Conservation (phyloP, 176 grass and related monocot species). For the Zizania latifolia region DNA sequence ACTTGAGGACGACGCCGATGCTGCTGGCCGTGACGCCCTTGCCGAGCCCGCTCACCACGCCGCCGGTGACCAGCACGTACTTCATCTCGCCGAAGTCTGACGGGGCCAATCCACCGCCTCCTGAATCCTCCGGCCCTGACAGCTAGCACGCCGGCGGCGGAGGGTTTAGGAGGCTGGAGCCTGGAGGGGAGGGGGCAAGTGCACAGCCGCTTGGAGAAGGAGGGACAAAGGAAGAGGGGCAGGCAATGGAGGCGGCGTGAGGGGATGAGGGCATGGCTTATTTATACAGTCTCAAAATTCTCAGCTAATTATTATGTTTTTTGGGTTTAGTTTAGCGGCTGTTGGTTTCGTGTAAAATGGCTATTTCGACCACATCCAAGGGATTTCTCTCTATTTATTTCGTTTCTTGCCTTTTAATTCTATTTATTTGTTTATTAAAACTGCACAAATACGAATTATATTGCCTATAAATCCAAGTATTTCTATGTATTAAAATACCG, state of each 20-base stretch:
- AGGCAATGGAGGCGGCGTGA: neutral
- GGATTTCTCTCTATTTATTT: too few relatives aligned
- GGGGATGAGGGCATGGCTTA: too few relatives aligned
- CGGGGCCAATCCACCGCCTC: neutral
- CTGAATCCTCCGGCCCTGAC: neutral
- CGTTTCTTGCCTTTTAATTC: too few relatives aligned
- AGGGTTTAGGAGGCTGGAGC: neutral
- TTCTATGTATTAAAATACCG: too few relatives aligned
- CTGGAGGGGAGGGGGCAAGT: neutral
- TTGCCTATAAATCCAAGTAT: too few relatives aligned
- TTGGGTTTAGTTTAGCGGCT: too few relatives aligned
- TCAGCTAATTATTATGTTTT: too few relatives aligned
- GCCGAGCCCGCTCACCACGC: constrained; percentile 56
- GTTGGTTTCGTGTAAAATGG: too few relatives aligned
- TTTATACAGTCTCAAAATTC: too few relatives aligned
- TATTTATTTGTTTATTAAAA: too few relatives aligned
- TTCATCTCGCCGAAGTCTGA: constrained; percentile 42
- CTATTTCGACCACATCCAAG: too few relatives aligned
- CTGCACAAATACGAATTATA: too few relatives aligned
- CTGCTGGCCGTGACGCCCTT: constrained; percentile 72
- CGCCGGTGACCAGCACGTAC: constrained; percentile 68
- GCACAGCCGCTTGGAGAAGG: neutral
- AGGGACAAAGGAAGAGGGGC: neutral
- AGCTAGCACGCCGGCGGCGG: neutral
- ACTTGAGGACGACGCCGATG: constrained; percentile 62